These are phyloP conservation scores for Aegle marmelos DNA, from an alignment of 345 rosid species.

Conservation along the genomic window DNA sequence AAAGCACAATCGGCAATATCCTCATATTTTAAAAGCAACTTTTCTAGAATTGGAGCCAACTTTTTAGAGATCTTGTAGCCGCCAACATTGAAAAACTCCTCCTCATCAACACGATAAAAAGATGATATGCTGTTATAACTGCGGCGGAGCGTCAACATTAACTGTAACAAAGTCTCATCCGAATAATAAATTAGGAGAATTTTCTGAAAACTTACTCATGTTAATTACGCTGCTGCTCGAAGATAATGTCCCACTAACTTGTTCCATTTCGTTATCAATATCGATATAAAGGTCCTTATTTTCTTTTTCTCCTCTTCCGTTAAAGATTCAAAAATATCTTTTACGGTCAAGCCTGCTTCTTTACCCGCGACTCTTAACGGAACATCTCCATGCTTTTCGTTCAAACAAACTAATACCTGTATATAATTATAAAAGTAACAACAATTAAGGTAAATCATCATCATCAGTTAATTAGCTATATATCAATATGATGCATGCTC, in stretches of 20 bases:
- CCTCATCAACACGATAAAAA: not conserved
- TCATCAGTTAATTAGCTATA: not conserved
- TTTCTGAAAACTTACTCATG: not conserved
- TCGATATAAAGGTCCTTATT: not conserved
- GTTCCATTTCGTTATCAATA: not conserved
- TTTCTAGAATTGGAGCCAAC: not conserved
- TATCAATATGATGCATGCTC: too few relatives aligned
- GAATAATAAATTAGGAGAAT: not conserved
- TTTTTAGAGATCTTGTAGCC: not conserved
- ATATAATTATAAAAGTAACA: not conserved
- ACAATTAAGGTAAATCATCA: not conserved
- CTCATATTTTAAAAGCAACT: not conserved
- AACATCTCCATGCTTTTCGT: not conserved
- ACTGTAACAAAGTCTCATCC: not conserved
- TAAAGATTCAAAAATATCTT: not conserved
- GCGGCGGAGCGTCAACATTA: too few relatives aligned
- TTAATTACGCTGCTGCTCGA: not conserved
- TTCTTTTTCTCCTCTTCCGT: not conserved
- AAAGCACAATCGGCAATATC: not conserved
- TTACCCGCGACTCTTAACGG: not conserved
- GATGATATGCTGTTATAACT: not conserved
- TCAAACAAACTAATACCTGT: not conserved
- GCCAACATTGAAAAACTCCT: not conserved
- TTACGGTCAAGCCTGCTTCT: not conserved
- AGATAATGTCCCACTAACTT: too few relatives aligned